Conservation (phyloP, 1,139 yeast genomes). For the Saccharomyces hybrid region DNA sequence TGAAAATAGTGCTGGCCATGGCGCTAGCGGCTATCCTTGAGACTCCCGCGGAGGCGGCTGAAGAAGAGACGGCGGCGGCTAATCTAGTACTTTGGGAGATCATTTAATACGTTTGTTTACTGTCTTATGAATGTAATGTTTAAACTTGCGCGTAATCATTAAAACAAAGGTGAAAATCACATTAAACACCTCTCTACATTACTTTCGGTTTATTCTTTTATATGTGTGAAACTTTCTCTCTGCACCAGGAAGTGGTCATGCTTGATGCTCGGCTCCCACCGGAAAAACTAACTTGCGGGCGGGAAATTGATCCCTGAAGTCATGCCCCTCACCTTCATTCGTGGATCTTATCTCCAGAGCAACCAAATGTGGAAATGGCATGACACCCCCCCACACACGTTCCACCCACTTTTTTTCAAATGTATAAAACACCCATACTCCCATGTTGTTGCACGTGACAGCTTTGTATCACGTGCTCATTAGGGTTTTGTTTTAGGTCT, state of each 20-base stretch:
- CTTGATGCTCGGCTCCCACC: neutral
- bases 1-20: slow-evolving; percentile 7
- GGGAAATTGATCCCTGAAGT: neutral
- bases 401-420: neutral
- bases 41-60: slow-evolving; percentile 12
- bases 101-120: slow-evolving; percentile 4
- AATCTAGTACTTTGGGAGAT: slow-evolving; percentile 11
- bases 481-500: neutral
- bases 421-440: neutral
- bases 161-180: neutral
- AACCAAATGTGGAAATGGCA: neutral
- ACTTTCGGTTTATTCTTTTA: neutral
- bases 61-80: slow-evolving; percentile 12
- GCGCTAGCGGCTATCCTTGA: slow-evolving; percentile 7
- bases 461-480: too few relatives aligned
- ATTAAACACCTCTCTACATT: neutral
- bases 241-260: neutral
- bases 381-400: neutral
- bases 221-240: neutral
- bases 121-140: neutral
- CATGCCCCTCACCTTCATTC: neutral
- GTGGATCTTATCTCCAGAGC: slow-evolving; percentile 1
- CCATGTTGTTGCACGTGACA: neutral
- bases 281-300: neutral
- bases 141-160: too few relatives aligned